A percentile compares a stretch with the other conserved stretches of the same genome.
These are phyloP conservation scores for Pseudogymnoascus sp. DNA, from an alignment of 2,329 filamentous ascomycete species.

Conservation along the genomic window DNA sequence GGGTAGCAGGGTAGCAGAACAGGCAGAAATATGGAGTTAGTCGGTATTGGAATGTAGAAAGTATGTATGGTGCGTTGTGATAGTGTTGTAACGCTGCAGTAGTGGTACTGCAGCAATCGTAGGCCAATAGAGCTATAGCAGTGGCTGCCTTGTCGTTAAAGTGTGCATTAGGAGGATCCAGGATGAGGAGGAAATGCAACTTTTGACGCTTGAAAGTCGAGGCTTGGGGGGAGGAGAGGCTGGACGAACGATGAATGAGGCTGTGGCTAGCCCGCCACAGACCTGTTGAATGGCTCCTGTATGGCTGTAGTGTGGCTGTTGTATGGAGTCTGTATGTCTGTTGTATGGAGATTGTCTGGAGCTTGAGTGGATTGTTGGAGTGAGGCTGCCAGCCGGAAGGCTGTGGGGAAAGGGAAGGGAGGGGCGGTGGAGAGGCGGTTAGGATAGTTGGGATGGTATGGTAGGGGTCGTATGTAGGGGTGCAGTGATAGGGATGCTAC, in stretches of 20 bases:
- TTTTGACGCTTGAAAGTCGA: not conserved
- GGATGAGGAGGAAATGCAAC: not conserved
- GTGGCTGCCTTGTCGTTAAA: constrained; percentile 1
- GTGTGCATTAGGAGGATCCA: not conserved
- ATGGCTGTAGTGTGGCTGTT: not conserved
- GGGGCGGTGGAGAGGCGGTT: not conserved
- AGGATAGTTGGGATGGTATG: not conserved
- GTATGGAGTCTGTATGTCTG: not conserved
- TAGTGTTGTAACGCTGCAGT: not conserved
- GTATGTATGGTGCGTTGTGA: constrained; percentile 6
- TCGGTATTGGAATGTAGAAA: not conserved
- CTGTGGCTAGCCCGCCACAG: not conserved
- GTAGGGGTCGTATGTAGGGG: not conserved
- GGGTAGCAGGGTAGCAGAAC: not conserved
- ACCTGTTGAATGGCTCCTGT: not conserved
- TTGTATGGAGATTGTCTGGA: not conserved
- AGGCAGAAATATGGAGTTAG: constrained; percentile 8
- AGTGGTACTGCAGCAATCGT: not conserved
- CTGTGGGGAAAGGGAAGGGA: not conserved
- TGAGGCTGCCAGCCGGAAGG: not conserved
- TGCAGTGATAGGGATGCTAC: not conserved
- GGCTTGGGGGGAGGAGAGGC: not conserved
- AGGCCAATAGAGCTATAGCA: not conserved
- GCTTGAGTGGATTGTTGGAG: not conserved
- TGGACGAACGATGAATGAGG: not conserved